phyloP scores from a whole-genome alignment of 129 eudicot species.

The Rutidosis leptorrhynchoides region DNA sequence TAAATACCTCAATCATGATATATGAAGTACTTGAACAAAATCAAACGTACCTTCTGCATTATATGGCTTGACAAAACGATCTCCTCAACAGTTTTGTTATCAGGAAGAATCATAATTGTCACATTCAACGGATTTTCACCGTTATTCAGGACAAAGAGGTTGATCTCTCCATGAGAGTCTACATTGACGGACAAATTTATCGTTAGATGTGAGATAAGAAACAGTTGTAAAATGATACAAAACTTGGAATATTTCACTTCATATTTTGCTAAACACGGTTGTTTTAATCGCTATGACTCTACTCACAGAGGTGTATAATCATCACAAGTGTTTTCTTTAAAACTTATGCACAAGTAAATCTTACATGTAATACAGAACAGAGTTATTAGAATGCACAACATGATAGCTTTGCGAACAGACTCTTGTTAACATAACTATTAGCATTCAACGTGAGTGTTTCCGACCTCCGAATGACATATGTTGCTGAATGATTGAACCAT shows the following conservation, averaged over 20 bases:
- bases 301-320: not conserved
- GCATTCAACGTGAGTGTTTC: too few relatives aligned
- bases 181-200: conserved; percentile 18
- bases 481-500: too few relatives aligned
- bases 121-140: conserved; percentile 31
- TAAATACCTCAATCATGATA: not conserved
- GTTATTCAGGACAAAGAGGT: conserved; percentile 39
- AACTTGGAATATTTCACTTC: not conserved
- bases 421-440: not conserved
- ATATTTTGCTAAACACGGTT: too few relatives aligned
- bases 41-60: conserved; percentile 38
- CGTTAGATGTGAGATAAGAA: not conserved
- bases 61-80: conserved; percentile 35
- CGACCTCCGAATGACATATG: too few relatives aligned
- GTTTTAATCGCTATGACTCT: not conserved
- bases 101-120: conserved; percentile 39
- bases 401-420: not conserved
- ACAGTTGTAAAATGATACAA: not conserved
- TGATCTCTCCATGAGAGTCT: conserved; percentile 34
- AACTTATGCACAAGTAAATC: not conserved
- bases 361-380: too few relatives aligned
- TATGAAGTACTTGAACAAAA: conserved; percentile 1
- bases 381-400: not conserved
- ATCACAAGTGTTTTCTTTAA: not conserved
- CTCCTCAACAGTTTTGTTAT: conserved; percentile 26